Conservation (phyloP, 1,139 yeast genomes). For the Ashbya aceris region DNA sequence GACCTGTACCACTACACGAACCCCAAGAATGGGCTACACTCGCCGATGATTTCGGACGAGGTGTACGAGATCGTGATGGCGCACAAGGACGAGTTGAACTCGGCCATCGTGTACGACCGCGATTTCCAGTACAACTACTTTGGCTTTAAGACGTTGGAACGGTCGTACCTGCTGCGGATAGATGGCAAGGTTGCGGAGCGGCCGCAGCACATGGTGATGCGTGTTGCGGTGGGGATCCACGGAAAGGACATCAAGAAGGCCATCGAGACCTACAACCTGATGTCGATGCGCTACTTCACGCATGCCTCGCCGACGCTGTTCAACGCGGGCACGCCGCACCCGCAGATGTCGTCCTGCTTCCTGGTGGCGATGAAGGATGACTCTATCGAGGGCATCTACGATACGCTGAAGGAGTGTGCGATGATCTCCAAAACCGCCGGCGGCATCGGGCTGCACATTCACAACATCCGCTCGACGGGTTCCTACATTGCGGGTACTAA, state of each 20-base stretch:
- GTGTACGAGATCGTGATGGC: conserved; percentile 53
- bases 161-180: conserved; percentile 67
- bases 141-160: conserved; percentile 81
- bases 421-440: conserved; percentile 85
- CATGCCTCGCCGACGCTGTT: conserved; percentile 87
- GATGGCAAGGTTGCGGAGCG: conserved; percentile 75
- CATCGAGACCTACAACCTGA: conserved; percentile 70
- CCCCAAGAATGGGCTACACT: conserved; percentile 59
- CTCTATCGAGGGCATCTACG: conserved; percentile 84
- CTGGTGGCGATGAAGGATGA: conserved; percentile 83
- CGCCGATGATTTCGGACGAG: conserved; percentile 77
- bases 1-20: conserved; percentile 61
- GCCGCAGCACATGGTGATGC: conserved; percentile 84
- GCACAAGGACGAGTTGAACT: conserved; percentile 63
- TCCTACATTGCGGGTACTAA: conserved; percentile 83
- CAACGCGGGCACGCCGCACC: conserved; percentile 83
- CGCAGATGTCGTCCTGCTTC: conserved; percentile 87
- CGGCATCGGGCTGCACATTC: conserved; percentile 80
- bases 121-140: conserved; percentile 77
- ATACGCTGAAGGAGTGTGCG: conserved; percentile 79
- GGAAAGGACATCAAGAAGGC: conserved; percentile 63
- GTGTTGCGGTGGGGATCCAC: conserved; percentile 84
- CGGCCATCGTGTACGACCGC: conserved; percentile 75
- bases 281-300: conserved; percentile 77
- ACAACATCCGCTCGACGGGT: conserved; percentile 77